A percentile compares a stretch with the other conserved stretches of the same genome.
Evolutionary conservation across 306 rosid genomes (phyloP).

Genomic region (Cotoneaster glaucophyllus): DNA sequence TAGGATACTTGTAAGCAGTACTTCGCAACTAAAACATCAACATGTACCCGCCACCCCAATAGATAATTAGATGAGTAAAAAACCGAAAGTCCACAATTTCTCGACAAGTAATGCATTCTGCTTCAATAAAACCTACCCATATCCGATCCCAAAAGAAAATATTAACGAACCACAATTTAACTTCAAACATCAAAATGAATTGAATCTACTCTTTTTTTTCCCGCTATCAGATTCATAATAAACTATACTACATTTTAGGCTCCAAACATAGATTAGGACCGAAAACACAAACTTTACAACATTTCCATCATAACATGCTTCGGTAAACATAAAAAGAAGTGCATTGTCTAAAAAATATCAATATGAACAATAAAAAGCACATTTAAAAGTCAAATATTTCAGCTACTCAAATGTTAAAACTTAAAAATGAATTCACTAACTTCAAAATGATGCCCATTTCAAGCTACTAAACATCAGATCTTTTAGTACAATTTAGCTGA

Average conservation of each 20-base stretch:
- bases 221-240: background rate
- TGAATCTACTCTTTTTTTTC: too few species aligned
- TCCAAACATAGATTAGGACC: background rate
- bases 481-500: background rate
- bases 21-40: background rate
- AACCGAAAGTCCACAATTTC: background rate
- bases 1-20: background rate
- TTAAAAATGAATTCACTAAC: background rate
- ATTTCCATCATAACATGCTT: conserved; percentile 2
- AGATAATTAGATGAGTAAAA: background rate
- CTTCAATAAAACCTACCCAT: background rate
- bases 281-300: background rate
- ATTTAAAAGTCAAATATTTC: background rate
- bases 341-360: background rate
- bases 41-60: background rate
- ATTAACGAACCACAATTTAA: background rate
- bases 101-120: background rate
- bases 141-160: background rate
- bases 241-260: background rate
- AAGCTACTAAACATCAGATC: background rate
- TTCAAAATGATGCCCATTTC: background rate
- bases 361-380: background rate
- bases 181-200: background rate
- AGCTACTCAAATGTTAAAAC: background rate
- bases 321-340: background rate